Base-by-base conservation (phyloP, 129 eudicot genomes). In the Flaveria robusta region DNA sequence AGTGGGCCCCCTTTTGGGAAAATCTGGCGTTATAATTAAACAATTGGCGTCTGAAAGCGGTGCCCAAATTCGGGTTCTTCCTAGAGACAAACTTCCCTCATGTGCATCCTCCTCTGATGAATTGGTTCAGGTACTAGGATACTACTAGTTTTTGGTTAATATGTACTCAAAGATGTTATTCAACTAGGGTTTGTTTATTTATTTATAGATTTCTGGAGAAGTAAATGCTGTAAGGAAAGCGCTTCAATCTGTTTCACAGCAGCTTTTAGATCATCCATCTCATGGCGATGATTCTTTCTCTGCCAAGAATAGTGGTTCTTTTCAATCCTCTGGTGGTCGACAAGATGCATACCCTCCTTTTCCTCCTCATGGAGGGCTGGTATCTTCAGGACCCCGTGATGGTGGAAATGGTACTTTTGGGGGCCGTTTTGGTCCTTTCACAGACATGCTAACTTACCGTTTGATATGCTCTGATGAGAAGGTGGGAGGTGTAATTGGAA, bases 401-500 rank as follows among this genome's bases (percentile, higher is more conserved):
- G 83, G 83, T 71, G 97, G 89, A 62, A 74, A 72, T 72, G 77
- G 83, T 71, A 37, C 83, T 62, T 91, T 81, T 74, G 77, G 85
- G 29, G 83, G 85, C 34, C 84, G 87, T 18, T 78, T 84, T 78
- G 87, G 89, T 79, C 85, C 82, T 80, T 74, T 87, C 68, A 85
- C 84, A 27, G 97, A 87, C 71, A 82, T 84, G 73, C 47, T 94
- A 63, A 82, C 90, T 22, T 91, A 84, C 74, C 87, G 96, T 43
- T 74, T 91, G 71, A 81, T 91, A 68, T 94, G 99, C 79, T 90
- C 90, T 77, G 93, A 84, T 71, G 99, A 94, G 81, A 94, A 88
- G 78, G 96, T 87, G 65, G 97, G 99, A 42, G 97, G 97, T 82
- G 89, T 94, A 58, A 91, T 94, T 82, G 99, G 97, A 71, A 94